Conservation (phyloP, 768 basidiomycete genomes). For the Ramaria sp. region DNA sequence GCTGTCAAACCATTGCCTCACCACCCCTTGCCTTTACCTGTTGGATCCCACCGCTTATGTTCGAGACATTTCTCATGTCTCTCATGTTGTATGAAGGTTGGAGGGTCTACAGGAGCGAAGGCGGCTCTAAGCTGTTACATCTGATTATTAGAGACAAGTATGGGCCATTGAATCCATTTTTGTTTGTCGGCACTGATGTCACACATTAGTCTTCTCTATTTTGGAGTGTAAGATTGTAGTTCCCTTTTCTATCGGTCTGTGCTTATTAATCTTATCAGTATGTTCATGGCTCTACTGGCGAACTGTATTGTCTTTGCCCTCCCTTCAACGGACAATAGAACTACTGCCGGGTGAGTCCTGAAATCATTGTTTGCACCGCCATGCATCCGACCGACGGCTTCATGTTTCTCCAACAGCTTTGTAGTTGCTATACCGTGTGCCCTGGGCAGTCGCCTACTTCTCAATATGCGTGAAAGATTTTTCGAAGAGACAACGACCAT, state of each 20-base stretch:
- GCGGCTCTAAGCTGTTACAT: not conserved
- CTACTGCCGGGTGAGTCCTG: not conserved
- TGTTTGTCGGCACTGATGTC: not conserved
- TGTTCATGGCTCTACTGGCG: not conserved
- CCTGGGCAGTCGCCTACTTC: conserved; percentile 43
- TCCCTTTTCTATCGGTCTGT: not conserved
- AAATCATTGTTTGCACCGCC: too few species aligned
- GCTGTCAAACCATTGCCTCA: too few species aligned
- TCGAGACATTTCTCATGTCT: too few species aligned
- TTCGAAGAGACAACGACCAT: conserved; percentile 23
- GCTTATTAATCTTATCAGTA: not conserved
- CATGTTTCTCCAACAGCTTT: not conserved
- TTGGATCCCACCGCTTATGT: too few species aligned
- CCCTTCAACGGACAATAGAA: not conserved
- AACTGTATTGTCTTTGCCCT: not conserved
- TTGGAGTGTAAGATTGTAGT: not conserved
- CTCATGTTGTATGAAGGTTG: too few species aligned
- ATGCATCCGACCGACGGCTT: not conserved
- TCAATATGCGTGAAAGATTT: conserved; percentile 34
- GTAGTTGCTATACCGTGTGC: conserved; percentile 48
- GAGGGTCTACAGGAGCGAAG: not conserved
- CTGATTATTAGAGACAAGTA: not conserved
- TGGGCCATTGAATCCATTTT: not conserved
- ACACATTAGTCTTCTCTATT: not conserved
- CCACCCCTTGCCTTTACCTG: too few species aligned